These are phyloP conservation scores for Platanthera guangdongensis DNA, from an alignment of 106 monocot species.

Conservation along the genomic window DNA sequence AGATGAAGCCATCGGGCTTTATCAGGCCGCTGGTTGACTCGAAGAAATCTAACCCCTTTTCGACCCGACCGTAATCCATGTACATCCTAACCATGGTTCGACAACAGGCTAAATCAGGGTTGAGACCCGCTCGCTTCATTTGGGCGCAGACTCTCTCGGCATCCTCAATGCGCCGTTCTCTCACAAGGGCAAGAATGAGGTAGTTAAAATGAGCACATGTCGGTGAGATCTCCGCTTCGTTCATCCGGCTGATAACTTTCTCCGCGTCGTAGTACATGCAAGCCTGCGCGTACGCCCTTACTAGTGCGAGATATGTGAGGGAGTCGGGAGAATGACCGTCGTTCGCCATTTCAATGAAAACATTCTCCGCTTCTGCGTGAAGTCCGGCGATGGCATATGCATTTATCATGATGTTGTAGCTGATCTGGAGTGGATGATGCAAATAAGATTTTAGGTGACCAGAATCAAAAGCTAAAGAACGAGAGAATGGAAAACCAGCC, in stretches of 20 bases:
- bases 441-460: background rate
- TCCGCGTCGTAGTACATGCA: conserved; percentile 45
- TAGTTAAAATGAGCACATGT: conserved; percentile 68
- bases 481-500: no score
- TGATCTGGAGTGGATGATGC: conserved; percentile 35
- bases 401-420: conserved; percentile 87
- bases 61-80: conserved; percentile 53
- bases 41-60: conserved; percentile 68
- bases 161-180: conserved; percentile 41
- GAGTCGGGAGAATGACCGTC: conserved; percentile 63
- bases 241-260: conserved; percentile 48
- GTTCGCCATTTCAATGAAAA: conserved; percentile 57
- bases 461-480: background rate
- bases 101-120: conserved; percentile 70
- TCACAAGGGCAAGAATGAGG: conserved; percentile 57
- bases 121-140: conserved; percentile 44
- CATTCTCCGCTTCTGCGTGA: conserved; percentile 40
- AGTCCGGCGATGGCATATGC: conserved; percentile 63
- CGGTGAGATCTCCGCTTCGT: conserved; percentile 29
- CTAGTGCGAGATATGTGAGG: conserved; percentile 57
- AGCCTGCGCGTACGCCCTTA: conserved; percentile 53
- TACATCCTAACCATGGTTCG: conserved; percentile 71
- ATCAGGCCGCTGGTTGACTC: conserved; percentile 29
- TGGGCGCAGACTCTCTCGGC: conserved; percentile 58
- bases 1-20: conserved; percentile 74